phyloP scores from a whole-genome alignment of 768 basidiomycete genomes.

The Rubroboletus pulcherrimus region DNA sequence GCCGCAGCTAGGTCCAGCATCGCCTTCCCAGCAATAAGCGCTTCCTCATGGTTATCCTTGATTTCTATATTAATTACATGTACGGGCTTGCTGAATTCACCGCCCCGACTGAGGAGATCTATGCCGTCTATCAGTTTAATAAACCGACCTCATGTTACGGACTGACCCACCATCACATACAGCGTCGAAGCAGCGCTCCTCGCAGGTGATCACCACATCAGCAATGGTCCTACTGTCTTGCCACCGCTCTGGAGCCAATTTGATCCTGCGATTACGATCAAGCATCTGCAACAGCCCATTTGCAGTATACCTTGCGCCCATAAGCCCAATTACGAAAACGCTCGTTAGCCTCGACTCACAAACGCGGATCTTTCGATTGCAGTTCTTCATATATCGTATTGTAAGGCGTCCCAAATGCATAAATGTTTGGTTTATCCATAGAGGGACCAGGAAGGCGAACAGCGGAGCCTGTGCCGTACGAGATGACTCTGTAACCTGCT shows the following conservation, averaged over 20 bases:
- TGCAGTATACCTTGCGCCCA: constrained; percentile 67
- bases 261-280: constrained; percentile 90
- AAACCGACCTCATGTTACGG: constrained; percentile 6
- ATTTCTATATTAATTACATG: constrained; percentile 98
- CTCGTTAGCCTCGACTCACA: constrained; percentile 51
- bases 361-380: constrained; percentile 68
- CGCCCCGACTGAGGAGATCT: constrained; percentile 86
- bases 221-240: constrained; percentile 85
- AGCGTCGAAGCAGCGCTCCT: constrained; percentile 97
- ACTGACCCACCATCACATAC: constrained; percentile 86
- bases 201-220: constrained; percentile 98
- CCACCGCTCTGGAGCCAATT: constrained; percentile 94
- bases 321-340: constrained; percentile 12
- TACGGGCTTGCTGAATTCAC: constrained; percentile 90
- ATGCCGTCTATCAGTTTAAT: constrained; percentile 11
- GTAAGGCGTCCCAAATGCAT: constrained; percentile 95
- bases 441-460: constrained; percentile 95
- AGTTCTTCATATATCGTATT: constrained; percentile 93
- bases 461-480: constrained; percentile 94
- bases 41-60: constrained; percentile 99
- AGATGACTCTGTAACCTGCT: constrained; percentile 88
- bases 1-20: constrained; percentile 88
- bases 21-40: constrained; percentile 90
- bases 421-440: constrained; percentile 97
- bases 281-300: constrained; percentile 96